These are phyloP conservation scores for Quercus alba DNA, from an alignment of 306 rosid genomes.

Conservation along the genomic window DNA sequence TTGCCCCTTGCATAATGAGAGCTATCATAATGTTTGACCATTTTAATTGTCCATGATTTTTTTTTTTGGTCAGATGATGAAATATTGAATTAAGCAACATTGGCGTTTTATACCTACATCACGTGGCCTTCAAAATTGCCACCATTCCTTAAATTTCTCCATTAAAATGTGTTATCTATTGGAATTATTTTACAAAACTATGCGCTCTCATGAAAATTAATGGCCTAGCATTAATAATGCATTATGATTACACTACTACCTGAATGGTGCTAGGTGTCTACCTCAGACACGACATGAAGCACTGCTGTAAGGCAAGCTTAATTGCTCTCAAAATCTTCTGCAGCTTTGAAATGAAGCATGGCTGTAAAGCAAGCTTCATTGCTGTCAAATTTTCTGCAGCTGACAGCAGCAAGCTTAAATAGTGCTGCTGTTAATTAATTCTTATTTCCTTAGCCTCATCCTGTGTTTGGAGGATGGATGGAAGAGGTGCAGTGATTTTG, in stretches of 20 bases:
- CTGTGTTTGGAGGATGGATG: slow-evolving; percentile 44
- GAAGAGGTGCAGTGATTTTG: slow-evolving; percentile 61
- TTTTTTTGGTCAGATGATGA: too few species aligned
- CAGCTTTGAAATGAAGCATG: neutral
- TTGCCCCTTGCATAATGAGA: too few species aligned
- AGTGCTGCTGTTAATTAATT: neutral
- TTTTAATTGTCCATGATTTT: too few species aligned
- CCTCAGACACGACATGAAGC: neutral
- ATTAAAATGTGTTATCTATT: neutral
- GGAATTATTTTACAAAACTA: neutral
- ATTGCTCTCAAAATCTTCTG: neutral
- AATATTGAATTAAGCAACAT: too few species aligned
- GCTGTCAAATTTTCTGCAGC: neutral
- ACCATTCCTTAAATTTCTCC: neutral
- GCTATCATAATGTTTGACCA: too few species aligned
- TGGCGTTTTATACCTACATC: too few species aligned
- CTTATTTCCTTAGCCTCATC: slow-evolving; percentile 6
- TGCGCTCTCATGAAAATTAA: neutral
- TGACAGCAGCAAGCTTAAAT: neutral
- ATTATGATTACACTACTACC: neutral
- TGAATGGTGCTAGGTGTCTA: neutral
- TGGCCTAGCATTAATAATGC: neutral
- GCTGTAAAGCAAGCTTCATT: neutral
- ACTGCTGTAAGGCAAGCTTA: neutral
- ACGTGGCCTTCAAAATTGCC: neutral